These are phyloP conservation scores for Septoria linicola DNA, from an alignment of 2,329 filamentous ascomycete genomes.

Conservation along the genomic window DNA sequence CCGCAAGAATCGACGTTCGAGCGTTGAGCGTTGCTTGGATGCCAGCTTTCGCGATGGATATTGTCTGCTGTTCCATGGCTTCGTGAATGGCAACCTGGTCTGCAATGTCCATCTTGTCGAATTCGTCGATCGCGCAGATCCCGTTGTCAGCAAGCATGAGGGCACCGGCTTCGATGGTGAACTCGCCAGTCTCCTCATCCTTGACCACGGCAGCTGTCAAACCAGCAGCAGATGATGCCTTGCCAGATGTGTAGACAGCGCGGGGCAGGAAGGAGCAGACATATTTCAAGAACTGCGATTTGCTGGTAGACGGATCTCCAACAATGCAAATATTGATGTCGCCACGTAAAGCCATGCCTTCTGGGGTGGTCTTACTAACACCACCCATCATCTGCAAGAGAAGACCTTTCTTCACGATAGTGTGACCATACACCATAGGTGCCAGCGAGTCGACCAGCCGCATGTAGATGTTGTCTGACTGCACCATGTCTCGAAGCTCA, in stretches of 20 bases:
- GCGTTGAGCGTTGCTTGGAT: slow-evolving; percentile 98
- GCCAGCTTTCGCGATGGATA: slow-evolving; percentile 96
- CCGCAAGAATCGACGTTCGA: slow-evolving; percentile 89
- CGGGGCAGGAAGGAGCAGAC: slow-evolving; percentile 95
- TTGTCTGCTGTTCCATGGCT: slow-evolving; percentile 99
- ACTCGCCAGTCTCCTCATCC: slow-evolving; percentile 97
- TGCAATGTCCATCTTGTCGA: slow-evolving; percentile 98
- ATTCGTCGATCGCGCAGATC: slow-evolving; percentile 97
- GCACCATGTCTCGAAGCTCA: slow-evolving; percentile 88
- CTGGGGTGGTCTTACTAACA: slow-evolving; percentile 84
- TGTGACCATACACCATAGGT: slow-evolving; percentile 95
- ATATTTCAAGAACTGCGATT: slow-evolving; percentile 98
- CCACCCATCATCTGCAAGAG: slow-evolving; percentile 94
- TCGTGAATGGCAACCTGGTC: slow-evolving; percentile 99
- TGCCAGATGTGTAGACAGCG: slow-evolving; percentile 95
- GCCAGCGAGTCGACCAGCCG: slow-evolving; percentile 90
- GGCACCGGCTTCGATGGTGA: slow-evolving; percentile 96
- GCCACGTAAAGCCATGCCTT: slow-evolving; percentile 92
- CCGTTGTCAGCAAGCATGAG: slow-evolving; percentile 97
- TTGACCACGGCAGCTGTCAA: slow-evolving; percentile 95
- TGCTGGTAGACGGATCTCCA: slow-evolving; percentile 93
- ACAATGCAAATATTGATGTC: slow-evolving; percentile 99
- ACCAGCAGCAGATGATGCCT: slow-evolving; percentile 95
- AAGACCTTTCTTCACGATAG: slow-evolving; percentile 95
- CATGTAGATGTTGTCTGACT: slow-evolving; percentile 92